A percentile compares a stretch with the other conserved stretches of the same genome.
phyloP scores from a whole-genome alignment of 139 green algal genomes.

The Micractinium conductrix region DNA sequence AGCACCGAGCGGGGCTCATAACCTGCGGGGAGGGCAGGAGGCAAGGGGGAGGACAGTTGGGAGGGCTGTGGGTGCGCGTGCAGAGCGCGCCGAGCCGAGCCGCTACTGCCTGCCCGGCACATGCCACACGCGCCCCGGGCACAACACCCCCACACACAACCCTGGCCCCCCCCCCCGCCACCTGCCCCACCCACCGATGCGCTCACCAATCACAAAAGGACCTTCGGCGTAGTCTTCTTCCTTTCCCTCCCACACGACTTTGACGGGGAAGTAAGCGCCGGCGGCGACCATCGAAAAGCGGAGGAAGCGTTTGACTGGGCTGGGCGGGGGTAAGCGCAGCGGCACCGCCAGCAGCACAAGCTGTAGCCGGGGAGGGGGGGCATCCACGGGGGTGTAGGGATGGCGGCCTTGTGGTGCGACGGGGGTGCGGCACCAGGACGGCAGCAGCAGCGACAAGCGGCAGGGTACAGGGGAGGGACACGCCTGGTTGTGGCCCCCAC shows the following conservation, averaged over 20 bases:
- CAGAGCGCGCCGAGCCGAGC: too few relatives aligned
- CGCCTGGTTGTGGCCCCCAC: too few relatives aligned
- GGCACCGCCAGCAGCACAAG: conserved; percentile 11
- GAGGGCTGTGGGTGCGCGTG: too few relatives aligned
- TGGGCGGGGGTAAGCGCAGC: neutral
- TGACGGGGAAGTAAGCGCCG: conserved; percentile 30
- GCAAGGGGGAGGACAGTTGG: too few relatives aligned
- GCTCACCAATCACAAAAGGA: conserved; percentile 24
- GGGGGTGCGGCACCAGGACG: too few relatives aligned
- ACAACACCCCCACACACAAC: too few relatives aligned
- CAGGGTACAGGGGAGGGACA: too few relatives aligned
- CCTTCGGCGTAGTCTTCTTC: neutral
- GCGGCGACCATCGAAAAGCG: conserved; percentile 1
- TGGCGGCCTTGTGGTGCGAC: too few relatives aligned
- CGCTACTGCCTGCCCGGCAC: neutral
- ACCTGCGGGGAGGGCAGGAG: neutral
- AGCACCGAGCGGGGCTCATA: conserved; percentile 54
- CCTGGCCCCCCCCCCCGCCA: neutral
- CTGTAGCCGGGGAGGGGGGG: neutral
- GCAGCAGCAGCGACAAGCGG: too few relatives aligned
- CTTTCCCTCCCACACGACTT: conserved; percentile 13
- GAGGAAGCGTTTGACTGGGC: conserved; percentile 2
- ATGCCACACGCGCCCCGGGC: neutral
- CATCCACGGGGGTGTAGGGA: too few relatives aligned
- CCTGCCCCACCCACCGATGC: neutral